Evolutionary conservation across 2,329 filamentous ascomycete species (phyloP).

Genomic region (Sordariomycetes sp.): DNA sequence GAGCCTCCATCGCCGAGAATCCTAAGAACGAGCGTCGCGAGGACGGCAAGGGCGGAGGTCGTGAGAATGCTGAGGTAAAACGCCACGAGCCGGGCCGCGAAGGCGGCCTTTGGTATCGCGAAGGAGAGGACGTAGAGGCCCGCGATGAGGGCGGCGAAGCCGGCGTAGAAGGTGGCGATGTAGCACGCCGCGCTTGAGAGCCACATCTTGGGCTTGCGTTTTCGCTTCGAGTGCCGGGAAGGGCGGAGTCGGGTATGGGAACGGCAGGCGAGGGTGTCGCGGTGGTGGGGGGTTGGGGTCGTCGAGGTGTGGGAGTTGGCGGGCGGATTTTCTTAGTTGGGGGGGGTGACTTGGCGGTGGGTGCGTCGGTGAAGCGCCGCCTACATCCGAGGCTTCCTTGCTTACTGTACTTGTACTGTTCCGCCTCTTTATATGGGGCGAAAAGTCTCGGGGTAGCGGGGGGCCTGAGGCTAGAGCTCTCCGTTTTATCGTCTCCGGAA

Average conservation of each 20-base stretch:
- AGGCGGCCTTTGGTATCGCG: conserved; percentile 45
- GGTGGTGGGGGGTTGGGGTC: background rate
- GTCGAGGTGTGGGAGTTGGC: background rate
- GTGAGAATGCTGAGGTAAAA: conserved; percentile 49
- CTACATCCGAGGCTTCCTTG: background rate
- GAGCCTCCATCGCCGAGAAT: conserved; percentile 59
- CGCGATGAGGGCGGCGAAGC: background rate
- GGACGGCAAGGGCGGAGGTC: conserved; percentile 58
- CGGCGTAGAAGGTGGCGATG: conserved; percentile 1
- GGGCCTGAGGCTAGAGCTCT: background rate
- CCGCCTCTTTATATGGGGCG: background rate
- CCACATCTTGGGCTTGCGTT: conserved; percentile 19
- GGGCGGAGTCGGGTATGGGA: background rate
- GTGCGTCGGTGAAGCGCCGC: background rate
- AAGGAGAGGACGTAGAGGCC: conserved; percentile 43
- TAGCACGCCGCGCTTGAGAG: conserved; percentile 15
- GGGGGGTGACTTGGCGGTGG: background rate
- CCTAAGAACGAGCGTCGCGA: conserved; percentile 60
- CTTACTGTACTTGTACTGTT: background rate
- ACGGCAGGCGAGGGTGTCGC: background rate
- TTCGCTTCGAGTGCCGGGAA: conserved; percentile 13
- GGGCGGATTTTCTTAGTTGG: background rate
- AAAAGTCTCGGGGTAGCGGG: background rate
- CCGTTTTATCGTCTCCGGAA: no score
- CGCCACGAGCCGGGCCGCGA: conserved; percentile 55